Base-by-base conservation (phyloP, 352 stramenopile genomes). In the Phytophthora agathidicida region DNA sequence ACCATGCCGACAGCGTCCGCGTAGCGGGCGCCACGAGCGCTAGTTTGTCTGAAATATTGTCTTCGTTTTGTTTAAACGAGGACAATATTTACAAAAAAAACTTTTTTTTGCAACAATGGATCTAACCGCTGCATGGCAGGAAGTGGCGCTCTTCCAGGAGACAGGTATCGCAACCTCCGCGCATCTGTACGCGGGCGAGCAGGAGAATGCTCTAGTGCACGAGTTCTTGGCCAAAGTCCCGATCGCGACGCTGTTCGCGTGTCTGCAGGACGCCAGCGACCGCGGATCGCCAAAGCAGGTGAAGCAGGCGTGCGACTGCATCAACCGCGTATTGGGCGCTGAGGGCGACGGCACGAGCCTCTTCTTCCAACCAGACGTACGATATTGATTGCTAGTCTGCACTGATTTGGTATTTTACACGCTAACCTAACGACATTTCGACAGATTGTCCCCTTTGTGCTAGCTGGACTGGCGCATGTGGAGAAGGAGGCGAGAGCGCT, bases 211-310 rank as follows among this genome's bases (percentile, higher is more conserved):
- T 28, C 61, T 91, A 2, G 80, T 91, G 39, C 66, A 75, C 13
- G 68, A 83, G 8, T 93, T 95, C 45, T 51, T 94, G 41, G 59
- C 72, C 41, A 67, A 84, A 44, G 75, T 94, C 26, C 81, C 86
- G 24, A 27, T 96, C 10, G 70, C 73, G 16, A 72, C 48, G 67
- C 73, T 94, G 0, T 96, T 94, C 16, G 57, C 68, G 35, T 89
- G 79, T 65, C 73, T 96, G 24, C 83, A 96, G 65, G 73, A 88
- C 51, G 86, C 84, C 23, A 94, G 86, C 60, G 75, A 93, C 35
- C 69, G 57, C 5, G 60, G 60, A 45, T 81, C 87, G n/a, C n/a
- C n/a, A n/a, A 17, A 55, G 13, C 33, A 94, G 86, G 78, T 94
- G 2, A 88, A 89, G 38, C 64, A 75, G n/a, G 69, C 65, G 27